Conservation (phyloP, 495 filamentous ascomycete species). For the Hypomontagnella submonticulosa region DNA sequence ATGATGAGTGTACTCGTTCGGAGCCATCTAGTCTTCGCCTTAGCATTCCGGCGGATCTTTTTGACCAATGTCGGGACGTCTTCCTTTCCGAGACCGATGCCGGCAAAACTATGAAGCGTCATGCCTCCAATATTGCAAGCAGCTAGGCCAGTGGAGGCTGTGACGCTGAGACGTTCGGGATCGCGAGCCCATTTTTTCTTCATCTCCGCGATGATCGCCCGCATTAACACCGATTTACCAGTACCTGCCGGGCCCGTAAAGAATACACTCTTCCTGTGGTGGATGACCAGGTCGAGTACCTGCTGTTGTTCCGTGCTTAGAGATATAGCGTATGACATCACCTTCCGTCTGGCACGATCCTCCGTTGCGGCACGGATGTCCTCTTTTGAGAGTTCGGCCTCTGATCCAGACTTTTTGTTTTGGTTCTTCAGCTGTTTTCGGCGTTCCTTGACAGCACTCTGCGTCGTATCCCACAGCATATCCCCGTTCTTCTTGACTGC, state of each 20-base stretch:
- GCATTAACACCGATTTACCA: conserved; percentile 94
- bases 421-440: conserved; percentile 78
- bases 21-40: conserved; percentile 89
- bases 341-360: conserved; percentile 48
- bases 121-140: conserved; percentile 97
- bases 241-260: conserved; percentile 98
- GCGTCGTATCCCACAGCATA: conserved; percentile 81
- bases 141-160: conserved; percentile 93
- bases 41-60: conserved; percentile 89
- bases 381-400: conserved; percentile 43
- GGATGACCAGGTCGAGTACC: conserved; percentile 82
- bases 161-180: conserved; percentile 86
- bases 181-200: conserved; percentile 78
- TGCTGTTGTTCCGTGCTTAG: conserved; percentile 87
- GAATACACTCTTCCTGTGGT: conserved; percentile 87
- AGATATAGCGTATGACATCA: conserved; percentile 68
- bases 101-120: conserved; percentile 94
- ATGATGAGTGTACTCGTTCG: conserved; percentile 86
- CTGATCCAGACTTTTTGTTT: conserved; percentile 54
- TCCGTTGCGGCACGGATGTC: conserved; percentile 52
- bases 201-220: conserved; percentile 84
- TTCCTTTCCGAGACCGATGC: conserved; percentile 96
- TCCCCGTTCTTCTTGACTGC: conserved; percentile 52
- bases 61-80: conserved; percentile 81
- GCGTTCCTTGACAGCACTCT: conserved; percentile 82